Evolutionary conservation across 129 eudicot species (phyloP).

Genomic region (Helichrysum umbraculigerum): DNA sequence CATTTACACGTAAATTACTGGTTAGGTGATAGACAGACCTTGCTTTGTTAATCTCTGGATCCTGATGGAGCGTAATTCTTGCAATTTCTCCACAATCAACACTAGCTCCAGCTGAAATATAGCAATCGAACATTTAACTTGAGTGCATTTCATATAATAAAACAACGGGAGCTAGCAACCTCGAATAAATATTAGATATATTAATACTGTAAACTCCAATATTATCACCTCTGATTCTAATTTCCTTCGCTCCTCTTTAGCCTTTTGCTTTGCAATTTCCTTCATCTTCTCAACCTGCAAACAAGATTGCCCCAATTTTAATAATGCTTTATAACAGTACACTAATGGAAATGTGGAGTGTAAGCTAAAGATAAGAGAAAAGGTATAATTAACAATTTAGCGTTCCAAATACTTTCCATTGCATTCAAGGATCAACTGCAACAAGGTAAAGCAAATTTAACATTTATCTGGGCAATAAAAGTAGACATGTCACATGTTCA

Average conservation of each 20-base stretch:
- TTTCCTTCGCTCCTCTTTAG: constrained; percentile 75
- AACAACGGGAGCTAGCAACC: constrained; percentile 13
- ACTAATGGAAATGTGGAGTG: background rate
- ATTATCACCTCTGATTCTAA: constrained; percentile 83
- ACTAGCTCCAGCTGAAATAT: constrained; percentile 79
- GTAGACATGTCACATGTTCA: background rate
- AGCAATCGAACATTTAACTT: constrained; percentile 14
- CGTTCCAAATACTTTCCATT: background rate
- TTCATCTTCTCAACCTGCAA: constrained; percentile 95
- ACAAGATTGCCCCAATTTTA: background rate
- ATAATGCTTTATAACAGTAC: background rate
- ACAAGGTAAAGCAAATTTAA: constrained; percentile 6
- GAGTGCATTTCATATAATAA: background rate
- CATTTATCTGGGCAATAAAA: background rate
- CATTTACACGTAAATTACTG: background rate
- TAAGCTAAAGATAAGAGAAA: background rate
- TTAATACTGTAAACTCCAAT: background rate
- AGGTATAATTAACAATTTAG: background rate
- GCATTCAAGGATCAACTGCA: constrained; percentile 2
- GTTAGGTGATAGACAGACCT: constrained; percentile 44
- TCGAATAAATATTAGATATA: background rate
- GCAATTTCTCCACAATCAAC: constrained; percentile 89
- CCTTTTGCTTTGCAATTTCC: constrained; percentile 88
- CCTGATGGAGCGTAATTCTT: constrained; percentile 92
- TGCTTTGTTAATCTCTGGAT: constrained; percentile 89